Percentiles rank a stretch among this genome's conserved stretches.
Conservation (phyloP, 257 asterid species). For the Schizonepeta tenuifolia region DNA sequence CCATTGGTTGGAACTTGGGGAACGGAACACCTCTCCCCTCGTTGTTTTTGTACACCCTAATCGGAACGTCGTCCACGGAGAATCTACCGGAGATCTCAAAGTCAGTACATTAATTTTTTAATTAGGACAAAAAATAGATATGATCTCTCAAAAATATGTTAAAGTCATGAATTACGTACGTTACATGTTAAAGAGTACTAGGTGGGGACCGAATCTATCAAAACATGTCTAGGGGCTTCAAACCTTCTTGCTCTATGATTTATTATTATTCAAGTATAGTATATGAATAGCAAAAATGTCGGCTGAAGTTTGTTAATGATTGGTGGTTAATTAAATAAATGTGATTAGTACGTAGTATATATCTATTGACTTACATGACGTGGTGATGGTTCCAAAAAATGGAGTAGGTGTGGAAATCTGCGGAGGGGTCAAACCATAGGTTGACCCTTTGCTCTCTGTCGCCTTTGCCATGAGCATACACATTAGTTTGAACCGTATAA, state of each 20-base stretch:
- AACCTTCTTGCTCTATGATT: not conserved
- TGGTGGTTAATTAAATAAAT: not conserved
- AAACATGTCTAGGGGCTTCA: constrained; percentile 5
- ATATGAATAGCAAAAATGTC: not conserved
- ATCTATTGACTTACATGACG: constrained; percentile 53
- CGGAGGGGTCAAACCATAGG: constrained; percentile 90
- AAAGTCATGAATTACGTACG: constrained; percentile 8
- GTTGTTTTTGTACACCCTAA: constrained; percentile 85
- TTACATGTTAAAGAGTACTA: not conserved
- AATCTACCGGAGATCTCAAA: constrained; percentile 27
- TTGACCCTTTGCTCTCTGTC: constrained; percentile 79
- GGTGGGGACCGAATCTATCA: constrained; percentile 5
- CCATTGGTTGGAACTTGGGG: constrained; percentile 81
- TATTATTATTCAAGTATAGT: not conserved
- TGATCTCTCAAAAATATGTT: no score
- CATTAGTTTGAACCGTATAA: constrained; percentile 84
- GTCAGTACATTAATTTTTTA: not conserved
- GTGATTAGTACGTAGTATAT: no score
- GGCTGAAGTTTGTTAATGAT: not conserved
- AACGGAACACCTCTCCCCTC: constrained; percentile 70
- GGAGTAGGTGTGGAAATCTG: constrained; percentile 65
- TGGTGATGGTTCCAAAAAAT: constrained; percentile 68
- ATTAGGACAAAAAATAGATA: no score
- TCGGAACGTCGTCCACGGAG: constrained; percentile 65
- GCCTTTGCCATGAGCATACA: constrained; percentile 84